phyloP scores from a whole-genome alignment of 139 green algal species.

The Chlamydomonas eustigma region DNA sequence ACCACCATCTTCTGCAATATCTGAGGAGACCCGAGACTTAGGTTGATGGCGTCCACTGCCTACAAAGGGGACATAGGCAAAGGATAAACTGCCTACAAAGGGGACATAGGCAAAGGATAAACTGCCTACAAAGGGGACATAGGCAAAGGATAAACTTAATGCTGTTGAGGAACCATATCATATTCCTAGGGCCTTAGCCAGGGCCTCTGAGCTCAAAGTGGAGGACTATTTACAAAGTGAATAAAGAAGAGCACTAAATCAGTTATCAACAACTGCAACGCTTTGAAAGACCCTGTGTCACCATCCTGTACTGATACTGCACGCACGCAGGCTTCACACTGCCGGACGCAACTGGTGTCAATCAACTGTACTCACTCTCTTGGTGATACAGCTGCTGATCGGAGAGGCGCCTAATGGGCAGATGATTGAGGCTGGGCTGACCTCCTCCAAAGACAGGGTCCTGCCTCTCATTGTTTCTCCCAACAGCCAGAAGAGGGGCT shows the following conservation, averaged over 20 bases:
- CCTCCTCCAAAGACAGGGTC: neutral
- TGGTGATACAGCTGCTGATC: constrained; percentile 2
- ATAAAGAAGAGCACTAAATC: neutral
- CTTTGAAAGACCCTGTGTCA: neutral
- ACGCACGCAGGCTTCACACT: neutral
- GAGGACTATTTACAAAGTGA: no score
- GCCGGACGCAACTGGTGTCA: neutral
- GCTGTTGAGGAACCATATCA: no score
- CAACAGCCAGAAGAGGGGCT: no score
- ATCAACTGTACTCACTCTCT: constrained; percentile 1
- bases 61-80: neutral
- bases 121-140: neutral
- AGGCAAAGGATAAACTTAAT: no score
- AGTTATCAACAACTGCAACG: neutral
- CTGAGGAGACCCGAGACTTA: neutral
- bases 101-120: no score
- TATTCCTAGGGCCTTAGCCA: no score
- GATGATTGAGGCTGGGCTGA: neutral
- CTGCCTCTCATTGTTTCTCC: neutral
- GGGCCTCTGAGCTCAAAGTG: no score
- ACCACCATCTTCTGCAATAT: neutral
- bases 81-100: neutral
- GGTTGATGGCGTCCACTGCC: neutral
- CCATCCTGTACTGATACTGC: neutral
- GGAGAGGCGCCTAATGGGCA: neutral